Percentiles rank a stretch among this genome's conserved stretches.
phyloP scores from a whole-genome alignment of 805 yeast species.

The Wickerhamomyces bisporus region DNA sequence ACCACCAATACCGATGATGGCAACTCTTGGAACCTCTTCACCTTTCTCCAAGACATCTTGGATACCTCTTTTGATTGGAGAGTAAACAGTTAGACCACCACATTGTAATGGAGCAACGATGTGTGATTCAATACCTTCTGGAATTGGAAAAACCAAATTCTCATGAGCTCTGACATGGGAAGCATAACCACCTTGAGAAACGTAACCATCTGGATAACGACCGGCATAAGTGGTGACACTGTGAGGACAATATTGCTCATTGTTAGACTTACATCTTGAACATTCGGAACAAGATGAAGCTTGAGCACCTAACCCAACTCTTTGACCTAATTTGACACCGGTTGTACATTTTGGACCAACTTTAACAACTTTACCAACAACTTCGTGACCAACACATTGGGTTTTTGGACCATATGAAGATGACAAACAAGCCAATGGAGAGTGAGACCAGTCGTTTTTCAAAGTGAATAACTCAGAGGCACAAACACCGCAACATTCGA shows the following conservation, averaged over 20 bases:
- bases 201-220: constrained; percentile 40
- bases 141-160: constrained; percentile 58
- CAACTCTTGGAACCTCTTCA: constrained; percentile 37
- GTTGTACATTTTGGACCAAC: constrained; percentile 52
- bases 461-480: constrained; percentile 57
- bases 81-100: constrained; percentile 70
- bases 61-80: constrained; percentile 51
- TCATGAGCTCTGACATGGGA: constrained; percentile 60
- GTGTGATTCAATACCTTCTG: constrained; percentile 45
- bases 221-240: constrained; percentile 47
- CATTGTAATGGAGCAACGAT: constrained; percentile 70
- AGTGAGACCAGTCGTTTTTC: constrained; percentile 44
- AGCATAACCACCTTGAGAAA: constrained; percentile 66
- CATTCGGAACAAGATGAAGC: constrained; percentile 58
- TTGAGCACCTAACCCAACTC: constrained; percentile 81
- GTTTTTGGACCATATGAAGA: constrained; percentile 29
- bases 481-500: constrained; percentile 62
- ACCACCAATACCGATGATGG: constrained; percentile 54
- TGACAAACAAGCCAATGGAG: constrained; percentile 16
- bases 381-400: constrained; percentile 64
- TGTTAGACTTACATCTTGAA: constrained; percentile 46
- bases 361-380: constrained; percentile 52
- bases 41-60: constrained; percentile 16
- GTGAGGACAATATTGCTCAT: constrained; percentile 53
- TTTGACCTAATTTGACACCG: constrained; percentile 56